Evolutionary conservation across 2,329 filamentous ascomycete genomes (phyloP).

Genomic region (Thielaviopsis populi): DNA sequence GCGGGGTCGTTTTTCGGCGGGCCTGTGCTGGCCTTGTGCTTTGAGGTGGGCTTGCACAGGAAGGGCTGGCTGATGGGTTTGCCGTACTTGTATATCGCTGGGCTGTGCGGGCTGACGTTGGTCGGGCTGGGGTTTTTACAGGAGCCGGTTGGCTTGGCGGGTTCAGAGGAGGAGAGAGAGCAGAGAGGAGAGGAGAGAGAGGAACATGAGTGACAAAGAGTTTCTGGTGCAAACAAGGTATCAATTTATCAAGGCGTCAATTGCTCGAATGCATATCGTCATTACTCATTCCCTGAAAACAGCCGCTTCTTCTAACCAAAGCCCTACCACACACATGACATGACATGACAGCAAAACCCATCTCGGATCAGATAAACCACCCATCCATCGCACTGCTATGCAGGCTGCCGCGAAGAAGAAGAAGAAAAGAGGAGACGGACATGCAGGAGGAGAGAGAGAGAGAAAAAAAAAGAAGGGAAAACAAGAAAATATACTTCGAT

Average conservation of each 20-base stretch:
- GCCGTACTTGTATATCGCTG: constrained; percentile 28
- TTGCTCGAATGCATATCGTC: not conserved
- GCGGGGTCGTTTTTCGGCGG: constrained; percentile 28
- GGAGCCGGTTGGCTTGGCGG: constrained; percentile 23
- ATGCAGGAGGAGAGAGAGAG: no score
- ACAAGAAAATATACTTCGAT: not conserved
- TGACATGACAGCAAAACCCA: no score
- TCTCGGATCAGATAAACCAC: no score
- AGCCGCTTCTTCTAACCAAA: not conserved
- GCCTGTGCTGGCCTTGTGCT: constrained; percentile 28
- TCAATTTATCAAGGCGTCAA: not conserved
- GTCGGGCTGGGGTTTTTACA: constrained; percentile 23
- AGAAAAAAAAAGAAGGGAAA: not conserved
- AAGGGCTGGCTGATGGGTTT: constrained; percentile 27
- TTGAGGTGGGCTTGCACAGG: constrained; percentile 25
- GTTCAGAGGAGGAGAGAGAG: constrained; percentile 17
- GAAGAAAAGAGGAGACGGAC: no score
- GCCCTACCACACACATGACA: no score
- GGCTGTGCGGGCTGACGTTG: constrained; percentile 22
- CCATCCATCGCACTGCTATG: no score
- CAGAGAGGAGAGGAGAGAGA: not conserved
- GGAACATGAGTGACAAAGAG: no score
- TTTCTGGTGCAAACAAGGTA: no score
- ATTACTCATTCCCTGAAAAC: constrained; percentile 1
- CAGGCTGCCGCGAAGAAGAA: no score